phyloP scores from a whole-genome alignment of 768 basidiomycete genomes.

The Mycena venus region DNA sequence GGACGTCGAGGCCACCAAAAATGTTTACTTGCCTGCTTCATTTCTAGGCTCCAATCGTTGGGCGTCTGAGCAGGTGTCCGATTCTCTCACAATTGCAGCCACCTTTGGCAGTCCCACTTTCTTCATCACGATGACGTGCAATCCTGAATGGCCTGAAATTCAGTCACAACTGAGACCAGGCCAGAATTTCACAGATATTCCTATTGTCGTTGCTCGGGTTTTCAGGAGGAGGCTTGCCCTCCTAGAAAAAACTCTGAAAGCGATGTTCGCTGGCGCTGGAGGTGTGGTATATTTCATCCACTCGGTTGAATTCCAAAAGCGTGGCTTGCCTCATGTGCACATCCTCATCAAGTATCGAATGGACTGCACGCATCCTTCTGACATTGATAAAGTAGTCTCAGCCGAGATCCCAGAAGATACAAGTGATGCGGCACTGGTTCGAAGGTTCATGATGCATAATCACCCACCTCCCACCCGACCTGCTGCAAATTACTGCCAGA shows the following conservation, averaged over 20 bases:
- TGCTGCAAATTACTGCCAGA: conserved; percentile 42
- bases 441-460: conserved; percentile 51
- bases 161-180: conserved; percentile 42
- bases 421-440: conserved; percentile 40
- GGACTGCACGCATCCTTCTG: too few relatives aligned
- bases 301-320: too few relatives aligned
- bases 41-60: conserved; percentile 50
- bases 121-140: conserved; percentile 57
- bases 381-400: too few relatives aligned
- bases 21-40: too few relatives aligned
- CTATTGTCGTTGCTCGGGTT: too few relatives aligned
- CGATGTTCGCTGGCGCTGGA: too few relatives aligned
- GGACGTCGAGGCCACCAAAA: conserved; percentile 38
- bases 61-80: conserved; percentile 53
- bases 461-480: too few relatives aligned
- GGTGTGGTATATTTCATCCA: too few relatives aligned
- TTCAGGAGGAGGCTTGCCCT: conserved; percentile 49
- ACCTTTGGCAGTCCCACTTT: too few relatives aligned
- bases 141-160: conserved; percentile 57
- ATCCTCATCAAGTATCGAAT: conserved; percentile 49
- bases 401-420: too few relatives aligned
- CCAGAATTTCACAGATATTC: conserved; percentile 49
- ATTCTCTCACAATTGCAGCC: conserved; percentile 50
- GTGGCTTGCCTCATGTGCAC: conserved; percentile 57
- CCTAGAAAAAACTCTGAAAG: conserved; percentile 40